Base-by-base conservation (phyloP, 805 yeast species). In the Ogataea zsoltii region DNA sequence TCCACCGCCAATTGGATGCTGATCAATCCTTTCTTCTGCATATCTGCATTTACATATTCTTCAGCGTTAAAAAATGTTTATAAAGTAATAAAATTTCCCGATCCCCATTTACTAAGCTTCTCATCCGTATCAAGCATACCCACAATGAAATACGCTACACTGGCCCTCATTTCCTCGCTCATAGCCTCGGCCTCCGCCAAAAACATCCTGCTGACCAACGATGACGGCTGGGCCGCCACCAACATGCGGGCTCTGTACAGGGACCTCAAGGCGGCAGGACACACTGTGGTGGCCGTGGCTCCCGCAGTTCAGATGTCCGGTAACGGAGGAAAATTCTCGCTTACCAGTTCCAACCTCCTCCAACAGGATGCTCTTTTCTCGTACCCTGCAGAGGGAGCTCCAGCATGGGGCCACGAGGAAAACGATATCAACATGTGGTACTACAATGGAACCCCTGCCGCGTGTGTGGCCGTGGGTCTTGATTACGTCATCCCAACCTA, bases 201-300 rank as follows among this genome's bases (percentile, higher is more conserved):
- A 50, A 72, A 74, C 59, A 72, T 75, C 50, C 59, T 77, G 19
- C 65, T 77, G 37, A 71, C 82, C 49, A 78, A 79, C 56, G 84
- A 79, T 56, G 84, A 79, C 50, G 74, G 77, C n/a, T 79, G 79
- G 78, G 76, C 74, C 3, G 65, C 82, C 6, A 75, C 82, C 42
- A 77, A 77, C 55, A 76, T 79, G 55, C 73, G 83, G 57, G 80
- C 83, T 12, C 62, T 78, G 9, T 79, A 78, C 70, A 61, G 71
- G 40, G 76, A 68, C 29, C 68, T 77, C 49, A 69, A 60, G 23
- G 54, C 56, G 7, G 80, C 75, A 16, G 79, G 79, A 29, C 74
- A 77, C 57, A 67, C 66, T 45, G 82, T 76, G 33, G 61, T 71
- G 41, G 54, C 75, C 53, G 78, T 74, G 36, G 82, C 82, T 7